These are phyloP conservation scores for Lumnitzera racemosa DNA, from an alignment of 345 rosid genomes.

Conservation along the genomic window DNA sequence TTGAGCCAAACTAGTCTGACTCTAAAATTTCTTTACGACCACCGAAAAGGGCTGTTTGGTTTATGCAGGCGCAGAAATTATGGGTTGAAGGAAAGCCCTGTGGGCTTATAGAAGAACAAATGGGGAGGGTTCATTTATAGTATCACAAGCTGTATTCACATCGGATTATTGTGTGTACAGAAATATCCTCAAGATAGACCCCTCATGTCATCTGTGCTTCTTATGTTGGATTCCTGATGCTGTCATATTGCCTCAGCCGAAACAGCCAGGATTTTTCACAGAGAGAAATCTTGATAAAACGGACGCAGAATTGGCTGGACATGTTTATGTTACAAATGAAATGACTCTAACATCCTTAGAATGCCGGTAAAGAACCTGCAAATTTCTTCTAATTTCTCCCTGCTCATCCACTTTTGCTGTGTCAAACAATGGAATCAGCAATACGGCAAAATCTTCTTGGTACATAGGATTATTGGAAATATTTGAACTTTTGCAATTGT, in stretches of 20 bases:
- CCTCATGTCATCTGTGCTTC: constrained; percentile 29
- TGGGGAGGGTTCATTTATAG: constrained; percentile 9
- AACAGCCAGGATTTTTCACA: constrained; percentile 22
- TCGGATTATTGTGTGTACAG: constrained; percentile 43
- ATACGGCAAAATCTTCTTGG: too few relatives aligned
- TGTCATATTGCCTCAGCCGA: constrained; percentile 17
- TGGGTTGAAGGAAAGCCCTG: constrained; percentile 13
- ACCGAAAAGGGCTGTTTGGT: too few relatives aligned
- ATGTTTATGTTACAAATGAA: constrained; percentile 4
- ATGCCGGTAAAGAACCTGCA: constrained; percentile 5
- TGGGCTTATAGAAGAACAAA: constrained; percentile 26
- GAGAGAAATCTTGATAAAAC: constrained; percentile 8
- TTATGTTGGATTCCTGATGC: constrained; percentile 34
- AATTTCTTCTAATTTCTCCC: too few relatives aligned
- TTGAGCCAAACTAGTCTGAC: background rate
- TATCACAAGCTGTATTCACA: constrained; percentile 15
- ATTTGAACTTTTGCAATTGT: too few relatives aligned
- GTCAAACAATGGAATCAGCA: too few relatives aligned
- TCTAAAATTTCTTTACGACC: too few relatives aligned
- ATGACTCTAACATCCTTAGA: constrained; percentile 11
- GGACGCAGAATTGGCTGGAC: background rate
- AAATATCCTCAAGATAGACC: constrained; percentile 34
- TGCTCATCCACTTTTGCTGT: too few relatives aligned
- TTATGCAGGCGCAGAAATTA: constrained; percentile 26
- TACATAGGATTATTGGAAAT: too few relatives aligned